Base-by-base conservation (phyloP, 1,139 yeast genomes). In the Waltiozyma sp. region DNA sequence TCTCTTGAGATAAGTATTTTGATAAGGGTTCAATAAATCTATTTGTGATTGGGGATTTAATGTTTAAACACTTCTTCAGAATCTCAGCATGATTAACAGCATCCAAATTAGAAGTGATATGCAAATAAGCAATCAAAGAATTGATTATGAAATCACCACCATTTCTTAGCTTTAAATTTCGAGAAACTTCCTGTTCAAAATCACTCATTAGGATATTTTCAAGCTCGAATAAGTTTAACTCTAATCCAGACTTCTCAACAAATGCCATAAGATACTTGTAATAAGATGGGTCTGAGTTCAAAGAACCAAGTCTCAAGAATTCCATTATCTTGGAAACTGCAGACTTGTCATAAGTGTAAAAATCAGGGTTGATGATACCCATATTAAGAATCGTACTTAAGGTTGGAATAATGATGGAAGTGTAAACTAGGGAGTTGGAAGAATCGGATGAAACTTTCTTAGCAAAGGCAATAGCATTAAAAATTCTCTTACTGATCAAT, bases 261-360 rank as follows among this genome's bases (percentile, higher is more conserved):
- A 41, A 49, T 6, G 43, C 38, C 1, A 47, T 19, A 13, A 70
- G 45, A 11, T 58, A 43, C 5, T 49, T 50, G 52, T 72, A 81
- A 52, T 77, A 80, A 0, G 62, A 49, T 0, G 79, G 70, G 38
- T 66, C 65, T 50, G 80, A 76, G 44, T 68, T 68, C 42, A 80
- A 68, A 4, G 73, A 69, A 0, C 87, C 83, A 15, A 76, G 47
- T 15, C 63, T 62, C 28, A 81, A 54, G 47, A 77, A 70, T 0
- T 62, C 69, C 1, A 66, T 38, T 10, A 80, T 55, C 45, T 71
- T 70, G 1, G 56, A 72, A 45, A 61, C 71, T 51, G 65, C 59
- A 42, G 54, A 71, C 64, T 55, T 69, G 40, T 73, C 80, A 31
- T 66, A 63, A 13, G 68, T 62, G 81, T 86, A 79, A 41, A 80